Percentiles rank a stretch among this genome's conserved stretches.
phyloP scores from a whole-genome alignment of 1,139 yeast species.

The Kluyveromyces marxianus region DNA sequence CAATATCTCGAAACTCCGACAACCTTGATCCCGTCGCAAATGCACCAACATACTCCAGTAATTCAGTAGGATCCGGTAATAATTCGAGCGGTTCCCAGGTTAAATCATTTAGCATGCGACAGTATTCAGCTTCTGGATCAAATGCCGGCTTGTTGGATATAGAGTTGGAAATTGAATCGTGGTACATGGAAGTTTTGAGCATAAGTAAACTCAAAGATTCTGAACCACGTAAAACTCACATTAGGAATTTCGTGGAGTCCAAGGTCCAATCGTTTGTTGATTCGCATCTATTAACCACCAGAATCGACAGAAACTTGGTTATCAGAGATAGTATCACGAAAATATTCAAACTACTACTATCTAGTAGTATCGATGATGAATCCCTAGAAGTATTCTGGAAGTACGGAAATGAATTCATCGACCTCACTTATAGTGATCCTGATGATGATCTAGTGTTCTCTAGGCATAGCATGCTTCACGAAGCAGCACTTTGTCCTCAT shows the following conservation, averaged over 20 bases:
- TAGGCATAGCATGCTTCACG: conserved; percentile 34
- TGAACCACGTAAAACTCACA: conserved; percentile 18
- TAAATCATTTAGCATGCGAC: not conserved
- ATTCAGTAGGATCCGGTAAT: not conserved
- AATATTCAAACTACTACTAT: conserved; percentile 22
- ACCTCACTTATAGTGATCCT: conserved; percentile 26
- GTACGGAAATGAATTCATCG: conserved; percentile 17
- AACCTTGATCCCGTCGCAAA: not conserved
- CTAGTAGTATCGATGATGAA: conserved; percentile 28
- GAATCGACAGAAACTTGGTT: conserved; percentile 15
- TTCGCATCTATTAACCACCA: conserved; percentile 12
- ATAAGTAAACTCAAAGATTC: conserved; percentile 27
- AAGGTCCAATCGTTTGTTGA: conserved; percentile 20
- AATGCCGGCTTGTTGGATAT: conserved; percentile 12
- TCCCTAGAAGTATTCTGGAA: conserved; percentile 25
- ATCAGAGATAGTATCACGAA: conserved; percentile 24
- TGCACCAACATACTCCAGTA: no score
- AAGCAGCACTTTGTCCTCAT: conserved; percentile 32
- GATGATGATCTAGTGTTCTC: conserved; percentile 29
- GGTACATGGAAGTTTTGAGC: conserved; percentile 29
- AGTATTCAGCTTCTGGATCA: conserved; percentile 1
- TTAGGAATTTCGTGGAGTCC: conserved; percentile 18
- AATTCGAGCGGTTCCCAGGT: not conserved
- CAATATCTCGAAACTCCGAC: conserved; percentile 1
- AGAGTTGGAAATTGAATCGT: conserved; percentile 27